A percentile compares a stretch with the other conserved stretches of the same genome.
Conservation (phyloP, 768 basidiomycete species). For the Collybia mongolica region DNA sequence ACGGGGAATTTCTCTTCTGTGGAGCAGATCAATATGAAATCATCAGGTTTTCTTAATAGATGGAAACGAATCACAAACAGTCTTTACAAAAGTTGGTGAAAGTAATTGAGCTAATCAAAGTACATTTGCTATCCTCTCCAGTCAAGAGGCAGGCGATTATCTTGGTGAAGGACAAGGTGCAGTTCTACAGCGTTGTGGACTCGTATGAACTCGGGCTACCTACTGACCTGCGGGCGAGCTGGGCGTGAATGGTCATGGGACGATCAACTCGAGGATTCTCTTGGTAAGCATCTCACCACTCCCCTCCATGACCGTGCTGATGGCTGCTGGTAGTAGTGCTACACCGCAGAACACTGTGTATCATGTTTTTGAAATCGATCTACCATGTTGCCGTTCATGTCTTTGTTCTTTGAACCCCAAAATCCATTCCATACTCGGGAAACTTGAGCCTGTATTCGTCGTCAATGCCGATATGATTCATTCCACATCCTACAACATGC, state of each 20-base stretch:
- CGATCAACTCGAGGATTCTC: too few relatives aligned
- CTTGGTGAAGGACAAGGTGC: slow-evolving; percentile 1
- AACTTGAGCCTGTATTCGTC: too few relatives aligned
- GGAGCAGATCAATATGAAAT: slow-evolving; percentile 3
- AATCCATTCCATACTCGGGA: too few relatives aligned
- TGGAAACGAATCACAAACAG: slow-evolving; percentile 13
- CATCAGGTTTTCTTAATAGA: slow-evolving; percentile 4
- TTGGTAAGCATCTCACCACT: too few relatives aligned
- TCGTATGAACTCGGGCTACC: slow-evolving; percentile 8
- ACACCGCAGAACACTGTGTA: too few relatives aligned
- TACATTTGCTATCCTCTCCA: slow-evolving; percentile 5
- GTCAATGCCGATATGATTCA: too few relatives aligned
- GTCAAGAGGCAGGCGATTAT: slow-evolving; percentile 13
- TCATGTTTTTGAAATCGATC: too few relatives aligned
- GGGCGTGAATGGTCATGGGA: background rate
- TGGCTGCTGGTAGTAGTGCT: too few relatives aligned
- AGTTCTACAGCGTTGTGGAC: slow-evolving; percentile 12
- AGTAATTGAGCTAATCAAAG: slow-evolving; percentile 16
- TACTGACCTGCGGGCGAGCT: slow-evolving; percentile 10
- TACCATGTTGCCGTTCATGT: too few relatives aligned
- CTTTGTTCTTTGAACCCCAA: too few relatives aligned
- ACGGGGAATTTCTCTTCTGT: slow-evolving; percentile 12
- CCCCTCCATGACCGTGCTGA: too few relatives aligned
- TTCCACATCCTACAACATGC: too few relatives aligned
- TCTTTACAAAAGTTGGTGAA: slow-evolving; percentile 12